These are phyloP conservation scores for Purpureocillium takamizusanense DNA, from an alignment of 2,329 filamentous ascomycete species.

Conservation along the genomic window DNA sequence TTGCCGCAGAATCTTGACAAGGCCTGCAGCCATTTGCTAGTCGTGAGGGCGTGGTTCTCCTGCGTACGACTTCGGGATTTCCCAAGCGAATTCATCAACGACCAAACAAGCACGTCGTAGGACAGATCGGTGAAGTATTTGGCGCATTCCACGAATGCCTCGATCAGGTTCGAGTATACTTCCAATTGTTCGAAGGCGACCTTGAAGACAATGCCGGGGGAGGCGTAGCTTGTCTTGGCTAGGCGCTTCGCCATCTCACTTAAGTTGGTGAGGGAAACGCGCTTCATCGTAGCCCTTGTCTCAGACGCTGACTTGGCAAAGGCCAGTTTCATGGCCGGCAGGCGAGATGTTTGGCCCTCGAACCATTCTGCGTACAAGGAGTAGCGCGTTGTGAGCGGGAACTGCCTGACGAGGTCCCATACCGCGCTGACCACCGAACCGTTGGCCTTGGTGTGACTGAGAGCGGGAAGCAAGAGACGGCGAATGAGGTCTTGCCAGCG, in stretches of 20 bases:
- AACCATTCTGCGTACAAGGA: constrained; percentile 93
- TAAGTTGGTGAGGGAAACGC: constrained; percentile 80
- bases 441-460: constrained; percentile 81
- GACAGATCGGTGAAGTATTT: constrained; percentile 88
- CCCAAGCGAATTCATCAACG: constrained; percentile 66
- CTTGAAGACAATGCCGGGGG: constrained; percentile 84
- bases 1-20: constrained; percentile 85
- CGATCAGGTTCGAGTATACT: constrained; percentile 88
- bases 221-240: constrained; percentile 85
- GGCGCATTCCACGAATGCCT: constrained; percentile 88
- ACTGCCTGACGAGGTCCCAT: constrained; percentile 73
- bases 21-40: constrained; percentile 86
- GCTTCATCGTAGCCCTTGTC: constrained; percentile 79
- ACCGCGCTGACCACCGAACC: constrained; percentile 78
- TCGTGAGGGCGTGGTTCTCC: constrained; percentile 57
- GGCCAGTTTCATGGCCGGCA: constrained; percentile 68
- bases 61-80: constrained; percentile 55
- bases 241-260: constrained; percentile 78
- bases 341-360: constrained; percentile 64
- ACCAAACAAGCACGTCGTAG: constrained; percentile 91
- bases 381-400: constrained; percentile 69
- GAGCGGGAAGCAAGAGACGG: constrained; percentile 74
- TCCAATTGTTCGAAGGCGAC: constrained; percentile 87
- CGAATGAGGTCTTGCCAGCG: constrained; percentile 83
- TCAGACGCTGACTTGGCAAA: constrained; percentile 71